Base-by-base conservation (phyloP, 2,329 filamentous ascomycete genomes). In the Periconia macrospinosa region DNA sequence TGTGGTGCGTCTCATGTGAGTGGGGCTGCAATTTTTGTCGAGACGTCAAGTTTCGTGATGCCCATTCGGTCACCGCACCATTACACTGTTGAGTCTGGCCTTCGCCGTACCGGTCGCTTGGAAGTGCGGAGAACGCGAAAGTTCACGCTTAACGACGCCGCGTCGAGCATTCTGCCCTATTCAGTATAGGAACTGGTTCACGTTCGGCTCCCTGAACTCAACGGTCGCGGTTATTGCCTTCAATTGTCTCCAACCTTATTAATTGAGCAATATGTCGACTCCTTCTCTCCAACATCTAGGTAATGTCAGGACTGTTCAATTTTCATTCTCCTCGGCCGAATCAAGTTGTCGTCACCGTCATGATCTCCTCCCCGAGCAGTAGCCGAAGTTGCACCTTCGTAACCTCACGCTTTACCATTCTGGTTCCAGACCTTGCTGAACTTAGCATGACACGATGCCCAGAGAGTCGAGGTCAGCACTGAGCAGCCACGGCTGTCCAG, bases 51-150 rank as follows among this genome's bases (percentile, higher is more conserved):
- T 54, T 42, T 37, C 49, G 50, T 44, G 20, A 51, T 45, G 35
- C 33, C 40, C 48, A 23, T 49, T 54, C 48, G 49, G 41, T 44
- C 20, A 46, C 44, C 20, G 35, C 40, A 47, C 20, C 27, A 43
- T 48, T 17, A 33, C 41, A 27, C 44, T 30, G 33, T 30, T 44
- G n/a, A 41, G 35, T 20, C 45, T 30, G 19, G 45, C 40, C 20
- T 41, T 45, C 35, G 18, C 45, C 45, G 60, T 68, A 62, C 68
- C 67, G 59, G 56, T 52, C 52, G 53, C 54, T 41, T 61, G 66
- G 68, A 65, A 53, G 68, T 56, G 63, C 67, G 70, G 67, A 65
- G 58, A 45, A 56, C 62, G 43, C 52, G 58, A 56, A 53, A 11
- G 33, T n/a, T 37, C 18, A 47, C 30, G 45, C 23, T 37, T 19